Evolutionary conservation across 257 asterid species (phyloP).

Genomic region (Penstemon eatonii): DNA sequence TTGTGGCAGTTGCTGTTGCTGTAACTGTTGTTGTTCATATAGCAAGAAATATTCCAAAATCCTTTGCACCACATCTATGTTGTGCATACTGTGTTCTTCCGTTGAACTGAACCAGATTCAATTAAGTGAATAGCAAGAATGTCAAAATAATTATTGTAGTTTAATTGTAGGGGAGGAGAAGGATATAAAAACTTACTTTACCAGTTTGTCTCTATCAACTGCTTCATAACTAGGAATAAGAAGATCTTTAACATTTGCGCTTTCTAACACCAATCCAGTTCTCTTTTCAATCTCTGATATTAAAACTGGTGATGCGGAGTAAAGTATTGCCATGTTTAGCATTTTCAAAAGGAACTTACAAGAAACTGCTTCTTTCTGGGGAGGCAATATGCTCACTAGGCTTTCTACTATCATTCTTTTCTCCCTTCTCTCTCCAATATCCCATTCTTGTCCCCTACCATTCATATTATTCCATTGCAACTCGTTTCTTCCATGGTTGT

Average conservation of each 20-base stretch:
- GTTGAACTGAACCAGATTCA: slow-evolving; percentile 41
- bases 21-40: slow-evolving; percentile 52
- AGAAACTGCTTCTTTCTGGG: slow-evolving; percentile 62
- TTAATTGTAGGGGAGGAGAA: neutral
- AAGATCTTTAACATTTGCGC: slow-evolving; percentile 63
- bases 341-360: slow-evolving; percentile 67
- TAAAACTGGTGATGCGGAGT: slow-evolving; percentile 67
- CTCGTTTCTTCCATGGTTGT: slow-evolving; percentile 33
- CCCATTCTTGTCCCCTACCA: slow-evolving; percentile 46
- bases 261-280: slow-evolving; percentile 64
- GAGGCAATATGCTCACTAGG: slow-evolving; percentile 69
- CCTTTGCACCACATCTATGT: slow-evolving; percentile 64
- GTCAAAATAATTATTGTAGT: slow-evolving; percentile 14
- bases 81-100: slow-evolving; percentile 53
- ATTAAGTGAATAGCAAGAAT: slow-evolving; percentile 11
- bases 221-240: slow-evolving; percentile 56
- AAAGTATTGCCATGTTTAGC: slow-evolving; percentile 60
- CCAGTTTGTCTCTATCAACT: slow-evolving; percentile 50
- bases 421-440: slow-evolving; percentile 44
- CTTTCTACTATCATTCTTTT: slow-evolving; percentile 62
- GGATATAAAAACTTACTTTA: slow-evolving; percentile 48
- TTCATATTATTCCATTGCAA: slow-evolving; percentile 59
- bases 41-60: slow-evolving; percentile 70
- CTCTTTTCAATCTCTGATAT: slow-evolving; percentile 81
- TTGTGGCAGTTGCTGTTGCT: slow-evolving; percentile 42